Percentiles rank a stretch among this genome's conserved stretches.
Evolutionary conservation across 768 basidiomycete species (phyloP).

Genomic region (Cytidiella melzeri): DNA sequence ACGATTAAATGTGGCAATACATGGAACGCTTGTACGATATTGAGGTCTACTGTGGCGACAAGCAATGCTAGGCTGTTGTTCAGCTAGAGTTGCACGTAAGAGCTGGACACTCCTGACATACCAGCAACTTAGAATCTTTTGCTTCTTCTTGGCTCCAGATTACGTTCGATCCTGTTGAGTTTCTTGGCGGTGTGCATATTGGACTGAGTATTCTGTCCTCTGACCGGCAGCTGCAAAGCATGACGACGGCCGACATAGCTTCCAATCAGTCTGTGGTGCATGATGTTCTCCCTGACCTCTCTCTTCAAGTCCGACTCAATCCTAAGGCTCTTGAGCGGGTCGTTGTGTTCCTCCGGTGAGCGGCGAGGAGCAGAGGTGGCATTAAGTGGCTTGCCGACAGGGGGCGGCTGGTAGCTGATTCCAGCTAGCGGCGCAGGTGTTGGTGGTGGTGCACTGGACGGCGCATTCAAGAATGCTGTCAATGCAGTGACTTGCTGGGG

Average conservation of each 20-base stretch:
- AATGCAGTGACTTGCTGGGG: conserved; percentile 85
- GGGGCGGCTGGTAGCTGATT: conserved; percentile 43
- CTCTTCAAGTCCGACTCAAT: conserved; percentile 85
- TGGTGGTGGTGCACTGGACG: conserved; percentile 64
- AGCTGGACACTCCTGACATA: neutral
- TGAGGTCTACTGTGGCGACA: conserved; percentile 3
- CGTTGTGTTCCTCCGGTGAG: conserved; percentile 27
- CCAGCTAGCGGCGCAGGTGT: conserved; percentile 63
- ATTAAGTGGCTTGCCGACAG: conserved; percentile 31
- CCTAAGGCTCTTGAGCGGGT: conserved; percentile 68
- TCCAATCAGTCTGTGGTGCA: conserved; percentile 89
- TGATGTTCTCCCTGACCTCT: conserved; percentile 84
- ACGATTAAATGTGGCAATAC: conserved; percentile 54
- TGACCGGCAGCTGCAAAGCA: conserved; percentile 87
- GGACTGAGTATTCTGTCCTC: conserved; percentile 88
- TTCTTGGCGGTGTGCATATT: conserved; percentile 89
- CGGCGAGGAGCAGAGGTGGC: conserved; percentile 16
- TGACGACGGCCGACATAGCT: conserved; percentile 91
- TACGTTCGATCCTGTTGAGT: conserved; percentile 80
- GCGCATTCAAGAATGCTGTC: conserved; percentile 92
- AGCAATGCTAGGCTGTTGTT: neutral
- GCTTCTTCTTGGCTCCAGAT: conserved; percentile 22
- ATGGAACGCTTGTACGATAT: conserved; percentile 18
- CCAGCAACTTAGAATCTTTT: neutral
- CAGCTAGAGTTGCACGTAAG: neutral